phyloP scores from a whole-genome alignment of 2,329 filamentous ascomycete genomes.

The Paecilomyces variotii region DNA sequence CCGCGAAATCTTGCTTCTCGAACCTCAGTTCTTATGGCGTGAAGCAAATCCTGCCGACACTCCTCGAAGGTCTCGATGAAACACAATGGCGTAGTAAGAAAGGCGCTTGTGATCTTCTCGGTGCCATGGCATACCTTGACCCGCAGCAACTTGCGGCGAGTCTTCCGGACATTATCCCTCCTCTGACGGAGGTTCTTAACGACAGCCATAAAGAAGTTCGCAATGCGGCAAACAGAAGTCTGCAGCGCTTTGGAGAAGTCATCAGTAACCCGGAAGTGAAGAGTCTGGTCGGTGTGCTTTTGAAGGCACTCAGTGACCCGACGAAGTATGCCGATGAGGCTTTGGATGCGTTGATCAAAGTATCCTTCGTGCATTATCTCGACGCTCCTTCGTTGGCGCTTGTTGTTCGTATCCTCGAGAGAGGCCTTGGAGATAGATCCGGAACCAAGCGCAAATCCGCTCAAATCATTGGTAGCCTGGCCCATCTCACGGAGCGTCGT shows the following conservation, averaged over 20 bases:
- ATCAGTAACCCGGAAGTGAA: conserved; percentile 98
- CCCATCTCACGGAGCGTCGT: conserved; percentile 92
- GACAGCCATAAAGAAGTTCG: conserved; percentile 98
- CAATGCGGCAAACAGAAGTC: conserved; percentile 80
- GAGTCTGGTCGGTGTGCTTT: conserved; percentile 76
- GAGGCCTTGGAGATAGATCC: conserved; percentile 82
- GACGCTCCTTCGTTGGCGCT: conserved; percentile 92
- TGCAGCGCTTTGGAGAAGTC: conserved; percentile 97
- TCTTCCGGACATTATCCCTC: conserved; percentile 92
- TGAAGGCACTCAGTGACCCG: conserved; percentile 94
- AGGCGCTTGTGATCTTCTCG: conserved; percentile 90
- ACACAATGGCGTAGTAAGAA: conserved; percentile 98
- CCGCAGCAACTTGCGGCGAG: conserved; percentile 89
- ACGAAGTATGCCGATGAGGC: conserved; percentile 96
- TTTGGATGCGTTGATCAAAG: conserved; percentile 87
- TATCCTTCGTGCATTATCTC: conserved; percentile 98
- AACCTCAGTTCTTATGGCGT: conserved; percentile 93
- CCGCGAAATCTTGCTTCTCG: conserved; percentile 89
- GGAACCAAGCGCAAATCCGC: conserved; percentile 93
- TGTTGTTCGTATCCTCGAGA: conserved; percentile 89
- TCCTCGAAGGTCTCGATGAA: conserved; percentile 87
- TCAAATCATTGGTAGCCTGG: conserved; percentile 95
- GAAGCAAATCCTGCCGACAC: conserved; percentile 83
- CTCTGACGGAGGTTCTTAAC: conserved; percentile 85
- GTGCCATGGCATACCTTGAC: conserved; percentile 97